These are phyloP conservation scores for Geotrichum fermentans DNA, from an alignment of 1,139 yeast genomes.

Conservation along the genomic window DNA sequence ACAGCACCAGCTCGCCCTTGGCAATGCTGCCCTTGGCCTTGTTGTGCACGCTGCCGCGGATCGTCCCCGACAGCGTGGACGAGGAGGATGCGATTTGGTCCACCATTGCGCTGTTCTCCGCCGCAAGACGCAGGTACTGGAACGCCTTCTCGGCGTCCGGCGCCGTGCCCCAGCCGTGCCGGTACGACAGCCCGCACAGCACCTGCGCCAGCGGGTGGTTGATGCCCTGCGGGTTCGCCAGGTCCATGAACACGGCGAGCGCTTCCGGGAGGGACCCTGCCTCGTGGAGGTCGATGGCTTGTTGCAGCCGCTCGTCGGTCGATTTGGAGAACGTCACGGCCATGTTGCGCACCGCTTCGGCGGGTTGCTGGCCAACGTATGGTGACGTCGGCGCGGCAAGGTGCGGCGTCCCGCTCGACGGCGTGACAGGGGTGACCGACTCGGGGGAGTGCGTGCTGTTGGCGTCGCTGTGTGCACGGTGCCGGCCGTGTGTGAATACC, in stretches of 20 bases:
- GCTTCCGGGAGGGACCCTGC: constrained; percentile 29
- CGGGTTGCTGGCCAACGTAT: constrained; percentile 10
- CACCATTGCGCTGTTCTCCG: constrained; percentile 29
- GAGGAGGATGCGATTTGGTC: constrained; percentile 21
- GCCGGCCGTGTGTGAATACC: constrained; percentile 12
- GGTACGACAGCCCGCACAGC: constrained; percentile 33
- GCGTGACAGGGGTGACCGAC: background rate
- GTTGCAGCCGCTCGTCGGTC: constrained; percentile 28
- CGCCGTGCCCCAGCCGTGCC: constrained; percentile 38
- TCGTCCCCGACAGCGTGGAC: constrained; percentile 7
- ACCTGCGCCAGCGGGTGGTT: constrained; percentile 36
- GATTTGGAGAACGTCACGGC: constrained; percentile 20
- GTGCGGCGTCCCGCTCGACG: background rate
- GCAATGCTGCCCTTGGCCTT: constrained; percentile 23
- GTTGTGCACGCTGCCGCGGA: constrained; percentile 14
- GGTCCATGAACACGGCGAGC: constrained; percentile 24
- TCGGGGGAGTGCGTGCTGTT: constrained; percentile 3
- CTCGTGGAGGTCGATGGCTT: constrained; percentile 34
- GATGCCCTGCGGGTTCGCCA: constrained; percentile 29
- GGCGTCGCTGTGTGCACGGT: constrained; percentile 17
- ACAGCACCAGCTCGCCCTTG: constrained; percentile 33
- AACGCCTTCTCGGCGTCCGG: constrained; percentile 30
- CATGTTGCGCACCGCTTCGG: constrained; percentile 13
- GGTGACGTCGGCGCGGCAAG: background rate
- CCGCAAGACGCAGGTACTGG: constrained; percentile 31